Base-by-base conservation (phyloP, 2,329 filamentous ascomycete species). In the Albifimbria verrucaria region DNA sequence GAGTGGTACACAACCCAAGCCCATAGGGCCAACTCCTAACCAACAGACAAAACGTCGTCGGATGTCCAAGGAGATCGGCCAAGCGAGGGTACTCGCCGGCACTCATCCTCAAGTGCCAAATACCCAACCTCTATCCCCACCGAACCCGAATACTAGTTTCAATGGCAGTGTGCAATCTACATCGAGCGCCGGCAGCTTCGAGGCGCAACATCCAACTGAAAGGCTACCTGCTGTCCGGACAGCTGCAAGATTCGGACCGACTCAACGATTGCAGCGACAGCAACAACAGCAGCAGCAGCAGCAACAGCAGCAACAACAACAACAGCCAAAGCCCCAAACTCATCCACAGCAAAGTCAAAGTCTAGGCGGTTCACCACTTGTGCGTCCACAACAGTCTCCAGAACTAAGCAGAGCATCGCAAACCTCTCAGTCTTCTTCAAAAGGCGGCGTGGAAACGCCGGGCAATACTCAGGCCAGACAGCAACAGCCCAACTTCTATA, bases 31-130 rank as follows among this genome's bases (percentile, higher is more conserved):
- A 23, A 28, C 50, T 22, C 61, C 58, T 10, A 42, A 47, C 21
- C 58, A 59, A 28, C 56, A 58, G n/a, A 20, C 48, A 21, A 68
- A 68, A 52, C 63, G 66, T 7, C 65, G 61, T 22, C 62, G 64
- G 42, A 54, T 62, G 15, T 64, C 65, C 3, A 59, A 60, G 26
- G 62, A 58, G 15, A 48, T 50, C 22, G 46, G 36, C n/a, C 59
- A 61, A 21, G 53, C 52, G n/a, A 48, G 51, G 17, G 48, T 28
- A 6, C 32, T 52, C 11, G 51, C 39, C 26, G 50, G 25, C 25
- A 24, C 48, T 21, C 53, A 57, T 24, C 49, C 57, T 7, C 57
- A 60, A 17, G 41, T 52, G 15, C 36, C 55, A 21, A 41, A 52
- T 10, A 18, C 53, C 12, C 53, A 55, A 7, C 41, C 52, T 21